These are phyloP conservation scores for Huntiella bhutanensis DNA, from an alignment of 2,329 filamentous ascomycete species.

Conservation along the genomic window DNA sequence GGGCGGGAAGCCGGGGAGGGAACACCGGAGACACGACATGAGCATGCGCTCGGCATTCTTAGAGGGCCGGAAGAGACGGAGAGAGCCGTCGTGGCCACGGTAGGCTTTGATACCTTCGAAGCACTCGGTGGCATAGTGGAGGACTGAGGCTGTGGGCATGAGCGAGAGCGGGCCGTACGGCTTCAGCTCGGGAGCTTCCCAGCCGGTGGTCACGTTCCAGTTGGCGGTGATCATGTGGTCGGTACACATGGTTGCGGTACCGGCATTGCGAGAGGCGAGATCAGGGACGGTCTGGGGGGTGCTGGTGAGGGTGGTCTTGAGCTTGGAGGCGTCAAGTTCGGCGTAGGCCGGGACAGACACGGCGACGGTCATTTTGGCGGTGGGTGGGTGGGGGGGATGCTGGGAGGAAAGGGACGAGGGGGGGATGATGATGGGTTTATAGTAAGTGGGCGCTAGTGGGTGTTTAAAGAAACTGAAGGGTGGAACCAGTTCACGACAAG, in stretches of 20 bases:
- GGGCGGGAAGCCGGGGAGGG: conserved; percentile 55
- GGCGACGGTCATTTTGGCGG: conserved; percentile 15
- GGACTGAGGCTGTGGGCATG: conserved; percentile 60
- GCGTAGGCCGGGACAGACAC: conserved; percentile 28
- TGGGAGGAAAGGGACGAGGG: conserved; percentile 1
- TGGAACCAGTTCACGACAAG: not conserved
- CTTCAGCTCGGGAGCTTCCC: conserved; percentile 53
- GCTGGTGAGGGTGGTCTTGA: conserved; percentile 34
- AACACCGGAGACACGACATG: conserved; percentile 44
- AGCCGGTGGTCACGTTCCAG: conserved; percentile 49
- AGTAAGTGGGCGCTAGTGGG: not conserved
- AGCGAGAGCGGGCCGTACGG: conserved; percentile 62
- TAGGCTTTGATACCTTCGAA: conserved; percentile 76
- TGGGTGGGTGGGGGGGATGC: conserved; percentile 1
- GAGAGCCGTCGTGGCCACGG: conserved; percentile 54
- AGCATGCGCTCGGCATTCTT: conserved; percentile 50
- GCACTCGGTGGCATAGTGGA: conserved; percentile 83
- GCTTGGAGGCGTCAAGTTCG: conserved; percentile 43
- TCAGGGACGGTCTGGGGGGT: conserved; percentile 33
- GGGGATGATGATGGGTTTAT: not conserved
- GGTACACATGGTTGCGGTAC: conserved; percentile 40
- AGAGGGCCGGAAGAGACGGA: conserved; percentile 61
- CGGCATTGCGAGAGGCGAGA: conserved; percentile 27
- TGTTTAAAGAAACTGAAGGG: not conserved
- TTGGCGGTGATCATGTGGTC: conserved; percentile 74